These are phyloP conservation scores for Beta macrorhiza DNA, from an alignment of 179 eudicot genomes.

Conservation along the genomic window DNA sequence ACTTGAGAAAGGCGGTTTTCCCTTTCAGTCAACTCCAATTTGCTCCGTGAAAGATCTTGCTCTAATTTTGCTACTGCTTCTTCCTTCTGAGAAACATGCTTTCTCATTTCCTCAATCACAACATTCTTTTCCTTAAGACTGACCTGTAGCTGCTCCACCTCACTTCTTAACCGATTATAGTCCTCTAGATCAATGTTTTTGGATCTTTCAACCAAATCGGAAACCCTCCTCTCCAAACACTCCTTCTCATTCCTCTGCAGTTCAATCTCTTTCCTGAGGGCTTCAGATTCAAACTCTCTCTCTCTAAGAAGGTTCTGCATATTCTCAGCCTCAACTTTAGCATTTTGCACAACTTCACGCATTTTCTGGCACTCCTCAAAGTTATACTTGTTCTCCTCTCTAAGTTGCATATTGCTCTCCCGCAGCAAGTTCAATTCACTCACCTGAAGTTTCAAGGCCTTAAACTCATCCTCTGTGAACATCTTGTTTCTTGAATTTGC, in stretches of 20 bases:
- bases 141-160: constrained; percentile 57
- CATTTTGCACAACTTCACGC: constrained; percentile 56
- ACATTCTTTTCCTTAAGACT: constrained; percentile 58
- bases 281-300: constrained; percentile 54
- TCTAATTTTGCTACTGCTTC: constrained; percentile 53
- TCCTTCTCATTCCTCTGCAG: constrained; percentile 50
- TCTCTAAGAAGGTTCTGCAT: constrained; percentile 48
- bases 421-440: constrained; percentile 87
- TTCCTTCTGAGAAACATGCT: constrained; percentile 54
- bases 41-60: constrained; percentile 60
- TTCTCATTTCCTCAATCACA: constrained; percentile 56
- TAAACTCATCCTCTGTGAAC: constrained; percentile 81
- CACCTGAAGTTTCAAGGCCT: constrained; percentile 83
- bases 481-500: constrained; percentile 62
- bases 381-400: constrained; percentile 89
- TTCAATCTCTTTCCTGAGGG: constrained; percentile 55
- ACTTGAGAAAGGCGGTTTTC: constrained; percentile 52
- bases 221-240: constrained; percentile 45
- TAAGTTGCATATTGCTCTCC: constrained; percentile 88
- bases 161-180: constrained; percentile 56
- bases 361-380: constrained; percentile 92
- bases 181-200: constrained; percentile 68
- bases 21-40: constrained; percentile 52
- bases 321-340: constrained; percentile 57
- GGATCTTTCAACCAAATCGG: constrained; percentile 63